Conservation (phyloP, 306 rosid genomes). For the Dalbergia oliveri region DNA sequence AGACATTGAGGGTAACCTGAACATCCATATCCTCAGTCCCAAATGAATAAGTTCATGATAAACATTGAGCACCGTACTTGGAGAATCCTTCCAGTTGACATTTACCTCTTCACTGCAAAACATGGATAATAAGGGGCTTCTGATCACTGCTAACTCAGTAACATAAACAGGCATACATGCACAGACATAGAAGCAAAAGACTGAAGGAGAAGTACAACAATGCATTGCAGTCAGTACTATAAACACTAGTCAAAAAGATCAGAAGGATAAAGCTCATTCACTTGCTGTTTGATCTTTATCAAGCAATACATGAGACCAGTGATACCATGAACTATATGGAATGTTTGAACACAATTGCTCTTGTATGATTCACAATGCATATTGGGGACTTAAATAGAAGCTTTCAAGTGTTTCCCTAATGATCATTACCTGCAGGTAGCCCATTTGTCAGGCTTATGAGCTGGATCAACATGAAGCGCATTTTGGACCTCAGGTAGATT, state of each 20-base stretch:
- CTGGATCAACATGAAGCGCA: constrained; percentile 73
- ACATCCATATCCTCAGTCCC: constrained; percentile 86
- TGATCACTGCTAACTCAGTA: not conserved
- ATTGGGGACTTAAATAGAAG: constrained; percentile 20
- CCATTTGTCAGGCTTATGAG: constrained; percentile 73
- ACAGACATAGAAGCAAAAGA: constrained; percentile 1
- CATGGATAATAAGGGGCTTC: constrained; percentile 24
- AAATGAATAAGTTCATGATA: constrained; percentile 69
- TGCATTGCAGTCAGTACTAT: not conserved
- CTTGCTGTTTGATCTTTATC: constrained; percentile 8
- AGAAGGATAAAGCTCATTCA: not conserved
- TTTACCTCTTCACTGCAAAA: constrained; percentile 55
- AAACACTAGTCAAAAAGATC: constrained; percentile 13
- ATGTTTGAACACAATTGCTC: not conserved
- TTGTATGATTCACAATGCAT: constrained; percentile 14
- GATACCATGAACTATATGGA: constrained; percentile 3
- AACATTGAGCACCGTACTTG: constrained; percentile 72
- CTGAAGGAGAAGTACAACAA: not conserved
- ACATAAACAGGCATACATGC: not conserved
- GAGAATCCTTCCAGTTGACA: constrained; percentile 78
- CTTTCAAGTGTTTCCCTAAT: constrained; percentile 4
- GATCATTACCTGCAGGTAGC: constrained; percentile 78
- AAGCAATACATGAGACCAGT: not conserved
- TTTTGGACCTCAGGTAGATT: constrained; percentile 82
- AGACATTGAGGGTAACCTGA: constrained; percentile 67